Base-by-base conservation (phyloP, 2,329 filamentous ascomycete genomes). In the Penicillium glabrum region DNA sequence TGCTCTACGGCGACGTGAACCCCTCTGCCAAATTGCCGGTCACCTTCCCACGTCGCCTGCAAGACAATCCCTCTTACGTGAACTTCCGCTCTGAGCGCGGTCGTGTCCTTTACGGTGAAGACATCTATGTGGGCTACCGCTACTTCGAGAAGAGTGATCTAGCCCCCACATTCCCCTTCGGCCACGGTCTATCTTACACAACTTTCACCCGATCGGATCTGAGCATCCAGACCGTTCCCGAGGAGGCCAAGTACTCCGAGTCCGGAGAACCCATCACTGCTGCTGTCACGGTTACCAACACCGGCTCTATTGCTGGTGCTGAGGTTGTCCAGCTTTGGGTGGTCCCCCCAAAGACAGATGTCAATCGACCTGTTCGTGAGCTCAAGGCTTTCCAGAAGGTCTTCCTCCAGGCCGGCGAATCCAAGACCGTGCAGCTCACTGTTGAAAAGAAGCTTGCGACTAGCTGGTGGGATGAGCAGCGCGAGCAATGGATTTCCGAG, bases 171-270 rank as follows among this genome's bases (percentile, higher is more conserved):
- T 95, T 93, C 74, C 82, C 88, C 56, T 96, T 96, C 69, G 90
- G 90, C 13, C 87, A 91, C 67, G 91, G 91, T 2, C 79, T 95
- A 1, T 89, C 87, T 16, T 95, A 93, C 74, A 92, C 89, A 0
- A 85, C 78, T 0, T 93, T 93, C 70, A 64, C 71, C 10, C 81
- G 83, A 62, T 82, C 79, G 1, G 76, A 82, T 41, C 75, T 87
- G 1, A 54, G 59, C 3, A 54, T 72, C 56, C 66, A 53, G 24
- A 71, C 62, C 13, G 58, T 59, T 0, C 63, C 69, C 0, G 69
- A 71, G 45, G 59, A 67, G 6, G 7, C 55, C 11, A 69, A 71
- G 1, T 77, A 85, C 21, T 69, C 73, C 0, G 76, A 79, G 35
- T 63, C 61, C 0, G 69, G 69, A 0, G 78, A 84, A 21, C 79